Percentiles rank a stretch among this genome's conserved stretches.
phyloP scores from a whole-genome alignment of 768 basidiomycete species.

The Leccinum subtestaceum region DNA sequence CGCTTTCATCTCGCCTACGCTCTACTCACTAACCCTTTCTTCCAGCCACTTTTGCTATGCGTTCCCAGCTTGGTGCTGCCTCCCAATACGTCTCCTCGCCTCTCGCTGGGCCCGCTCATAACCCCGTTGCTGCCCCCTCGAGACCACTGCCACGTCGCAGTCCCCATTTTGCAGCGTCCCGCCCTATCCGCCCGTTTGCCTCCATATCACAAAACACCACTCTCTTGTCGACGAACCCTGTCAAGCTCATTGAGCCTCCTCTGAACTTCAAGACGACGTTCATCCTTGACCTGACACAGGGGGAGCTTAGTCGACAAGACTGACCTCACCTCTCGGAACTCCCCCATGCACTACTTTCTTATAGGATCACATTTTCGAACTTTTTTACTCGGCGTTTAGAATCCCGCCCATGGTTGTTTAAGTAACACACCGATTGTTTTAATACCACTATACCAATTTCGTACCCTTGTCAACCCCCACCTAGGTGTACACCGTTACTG shows the following conservation, averaged over 20 bases:
- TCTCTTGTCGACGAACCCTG: constrained; percentile 41
- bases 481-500: background rate
- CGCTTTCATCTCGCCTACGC: background rate
- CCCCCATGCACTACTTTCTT: background rate
- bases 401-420: constrained; percentile 13
- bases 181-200: constrained; percentile 76
- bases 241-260: constrained; percentile 80
- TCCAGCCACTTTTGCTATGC: constrained; percentile 39
- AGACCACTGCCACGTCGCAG: constrained; percentile 40
- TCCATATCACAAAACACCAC: constrained; percentile 40
- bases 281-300: constrained; percentile 78
- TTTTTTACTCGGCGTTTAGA: constrained; percentile 24
- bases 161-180: constrained; percentile 65
- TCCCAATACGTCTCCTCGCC: constrained; percentile 59
- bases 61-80: constrained; percentile 23
- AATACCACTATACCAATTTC: constrained; percentile 10
- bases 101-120: constrained; percentile 45
- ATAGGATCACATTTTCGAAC: constrained; percentile 2
- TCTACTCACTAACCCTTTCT: background rate
- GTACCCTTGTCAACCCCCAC: background rate
- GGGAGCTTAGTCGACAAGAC: constrained; percentile 72
- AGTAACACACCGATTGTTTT: constrained; percentile 18
- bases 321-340: constrained; percentile 20
- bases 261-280: constrained; percentile 68
- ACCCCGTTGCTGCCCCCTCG: constrained; percentile 31